A percentile compares a stretch with the other conserved stretches of the same genome.
Conservation (phyloP, 1,139 yeast species). For the Yamadazyma diospyri region DNA sequence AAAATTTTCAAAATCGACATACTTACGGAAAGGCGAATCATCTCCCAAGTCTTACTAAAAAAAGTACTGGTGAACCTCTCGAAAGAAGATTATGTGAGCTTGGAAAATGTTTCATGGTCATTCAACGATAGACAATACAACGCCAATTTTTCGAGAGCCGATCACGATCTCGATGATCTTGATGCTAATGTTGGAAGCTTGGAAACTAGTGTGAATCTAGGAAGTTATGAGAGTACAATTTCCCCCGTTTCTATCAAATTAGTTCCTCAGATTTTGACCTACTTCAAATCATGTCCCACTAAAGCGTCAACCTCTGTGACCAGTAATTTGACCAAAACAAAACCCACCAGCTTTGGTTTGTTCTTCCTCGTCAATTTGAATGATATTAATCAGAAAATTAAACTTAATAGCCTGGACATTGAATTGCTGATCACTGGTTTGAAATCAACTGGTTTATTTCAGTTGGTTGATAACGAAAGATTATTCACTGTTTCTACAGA, state of each 20-base stretch:
- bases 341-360: conserved; percentile 4
- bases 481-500: conserved; percentile 3
- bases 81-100: conserved; percentile 4
- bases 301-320: neutral
- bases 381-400: conserved; percentile 6
- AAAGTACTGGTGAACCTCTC: conserved; percentile 5
- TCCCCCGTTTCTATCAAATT: conserved; percentile 11
- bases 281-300: neutral
- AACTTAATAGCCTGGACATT: neutral
- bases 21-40: conserved; percentile 8
- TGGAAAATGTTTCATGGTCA: conserved; percentile 3
- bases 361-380: conserved; percentile 7
- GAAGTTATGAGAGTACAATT: conserved; percentile 22
- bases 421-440: conserved; percentile 6
- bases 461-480: conserved; percentile 5
- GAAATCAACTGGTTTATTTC: conserved; percentile 6
- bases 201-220: conserved; percentile 20
- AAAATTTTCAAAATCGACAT: conserved; percentile 29
- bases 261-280: conserved; percentile 3
- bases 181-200: conserved; percentile 12
- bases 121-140: conserved; percentile 7
- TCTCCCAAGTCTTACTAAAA: conserved; percentile 10
- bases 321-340: neutral
- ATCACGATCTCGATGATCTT: conserved; percentile 12
- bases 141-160: conserved; percentile 9